Evolutionary conservation across 2,329 filamentous ascomycete genomes (phyloP).

Genomic region (Arachnomyces sp.): DNA sequence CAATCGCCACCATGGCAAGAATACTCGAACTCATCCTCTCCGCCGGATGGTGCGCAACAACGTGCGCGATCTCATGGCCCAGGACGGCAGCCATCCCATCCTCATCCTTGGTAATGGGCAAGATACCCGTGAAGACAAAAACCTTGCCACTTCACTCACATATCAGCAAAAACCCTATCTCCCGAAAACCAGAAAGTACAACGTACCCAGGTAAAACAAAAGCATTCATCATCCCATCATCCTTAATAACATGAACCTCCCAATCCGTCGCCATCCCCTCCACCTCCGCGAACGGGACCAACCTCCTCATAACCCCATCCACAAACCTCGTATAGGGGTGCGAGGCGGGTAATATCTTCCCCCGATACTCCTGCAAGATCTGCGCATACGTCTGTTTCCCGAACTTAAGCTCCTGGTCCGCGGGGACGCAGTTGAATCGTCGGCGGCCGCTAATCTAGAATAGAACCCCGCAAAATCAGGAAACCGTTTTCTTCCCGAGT

Average conservation of each 20-base stretch:
- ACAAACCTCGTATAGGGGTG: conserved; percentile 46
- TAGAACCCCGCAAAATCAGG: background rate
- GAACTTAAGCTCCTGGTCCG: conserved; percentile 36
- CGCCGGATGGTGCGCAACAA: conserved; percentile 49
- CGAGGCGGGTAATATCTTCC: conserved; percentile 41
- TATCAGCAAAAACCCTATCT: conserved; percentile 2
- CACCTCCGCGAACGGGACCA: conserved; percentile 47
- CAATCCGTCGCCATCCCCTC: conserved; percentile 31
- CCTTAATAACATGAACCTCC: conserved; percentile 52
- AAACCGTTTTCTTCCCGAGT: no score
- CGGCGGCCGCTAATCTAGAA: conserved; percentile 45
- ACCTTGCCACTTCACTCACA: conserved; percentile 46
- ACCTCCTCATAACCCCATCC: conserved; percentile 44
- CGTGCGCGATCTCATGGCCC: conserved; percentile 58
- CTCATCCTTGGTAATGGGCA: conserved; percentile 49
- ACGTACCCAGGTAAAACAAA: conserved; percentile 54
- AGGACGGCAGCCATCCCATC: conserved; percentile 55
- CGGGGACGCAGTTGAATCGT: conserved; percentile 51
- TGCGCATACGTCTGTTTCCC: conserved; percentile 41
- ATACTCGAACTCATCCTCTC: conserved; percentile 47
- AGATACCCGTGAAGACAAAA: conserved; percentile 57
- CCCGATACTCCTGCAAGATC: conserved; percentile 40
- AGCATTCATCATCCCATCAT: conserved; percentile 44
- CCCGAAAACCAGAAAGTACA: background rate
- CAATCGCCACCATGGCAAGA: conserved; percentile 23